Percentiles rank a stretch among this genome's conserved stretches.
phyloP scores from a whole-genome alignment of 768 basidiomycete genomes.

The Hebeloma cylindrosporum region DNA sequence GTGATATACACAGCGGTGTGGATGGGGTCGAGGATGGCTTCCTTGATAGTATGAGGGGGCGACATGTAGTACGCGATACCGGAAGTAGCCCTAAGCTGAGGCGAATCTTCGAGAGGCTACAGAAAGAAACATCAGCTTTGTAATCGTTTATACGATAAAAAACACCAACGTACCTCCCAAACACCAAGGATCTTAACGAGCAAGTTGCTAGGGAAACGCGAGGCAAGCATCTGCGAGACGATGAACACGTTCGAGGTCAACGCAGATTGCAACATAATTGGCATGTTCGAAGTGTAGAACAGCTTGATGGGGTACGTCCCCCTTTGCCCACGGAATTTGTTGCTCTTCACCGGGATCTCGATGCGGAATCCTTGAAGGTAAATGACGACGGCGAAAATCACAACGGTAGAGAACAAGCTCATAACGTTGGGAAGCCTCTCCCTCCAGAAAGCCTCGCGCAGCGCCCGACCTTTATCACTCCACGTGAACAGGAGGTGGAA shows the following conservation, averaged over 20 bases:
- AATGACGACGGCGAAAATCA: slow-evolving; percentile 93
- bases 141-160: background rate
- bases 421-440: slow-evolving; percentile 96
- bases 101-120: slow-evolving; percentile 91
- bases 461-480: slow-evolving; percentile 96
- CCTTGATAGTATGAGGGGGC: slow-evolving; percentile 89
- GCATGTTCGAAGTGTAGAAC: slow-evolving; percentile 99
- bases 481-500: slow-evolving; percentile 98
- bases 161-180: slow-evolving; percentile 81
- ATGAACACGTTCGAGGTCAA: slow-evolving; percentile 94
- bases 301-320: slow-evolving; percentile 96
- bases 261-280: slow-evolving; percentile 97
- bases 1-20: slow-evolving; percentile 89
- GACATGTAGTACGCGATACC: slow-evolving; percentile 99
- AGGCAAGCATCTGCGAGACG: slow-evolving; percentile 92
- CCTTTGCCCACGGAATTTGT: slow-evolving; percentile 93
- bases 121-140: slow-evolving; percentile 5
- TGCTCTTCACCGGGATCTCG: slow-evolving; percentile 97
- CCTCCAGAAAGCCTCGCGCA: slow-evolving; percentile 98
- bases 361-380: slow-evolving; percentile 99
- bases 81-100: slow-evolving; percentile 85
- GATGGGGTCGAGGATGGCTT: slow-evolving; percentile 88
- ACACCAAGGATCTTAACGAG: slow-evolving; percentile 88
- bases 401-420: slow-evolving; percentile 91
- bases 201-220: slow-evolving; percentile 88